Percentiles rank a stretch among this genome's conserved stretches.
Conservation (phyloP, 768 basidiomycete genomes). For the Phanerochaete sordida region DNA sequence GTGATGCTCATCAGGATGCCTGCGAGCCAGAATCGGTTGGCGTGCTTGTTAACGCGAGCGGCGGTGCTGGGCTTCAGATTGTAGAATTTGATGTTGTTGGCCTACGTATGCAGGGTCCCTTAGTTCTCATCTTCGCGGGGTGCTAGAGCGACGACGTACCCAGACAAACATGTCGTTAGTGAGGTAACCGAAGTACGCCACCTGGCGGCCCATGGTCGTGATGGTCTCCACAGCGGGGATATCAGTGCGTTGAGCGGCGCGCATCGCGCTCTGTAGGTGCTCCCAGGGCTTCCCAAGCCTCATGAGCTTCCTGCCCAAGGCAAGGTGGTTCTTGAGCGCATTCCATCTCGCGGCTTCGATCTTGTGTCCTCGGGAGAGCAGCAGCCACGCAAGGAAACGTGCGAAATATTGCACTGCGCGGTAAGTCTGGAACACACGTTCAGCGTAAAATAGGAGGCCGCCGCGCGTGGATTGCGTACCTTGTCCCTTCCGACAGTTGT, state of each 20-base stretch:
- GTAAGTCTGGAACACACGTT: constrained; percentile 56
- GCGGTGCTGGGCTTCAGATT: constrained; percentile 57
- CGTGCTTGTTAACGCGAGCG: constrained; percentile 54
- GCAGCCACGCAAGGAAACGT: constrained; percentile 84
- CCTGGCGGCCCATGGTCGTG: constrained; percentile 75
- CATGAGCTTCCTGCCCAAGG: constrained; percentile 85
- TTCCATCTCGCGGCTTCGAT: constrained; percentile 72
- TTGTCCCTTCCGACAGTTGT: constrained; percentile 93
- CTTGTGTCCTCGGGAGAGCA: constrained; percentile 66
- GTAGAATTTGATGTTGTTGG: constrained; percentile 64
- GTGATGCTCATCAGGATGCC: constrained; percentile 81
- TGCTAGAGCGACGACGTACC: constrained; percentile 46
- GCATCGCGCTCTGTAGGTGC: constrained; percentile 86
- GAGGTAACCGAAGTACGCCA: constrained; percentile 88
- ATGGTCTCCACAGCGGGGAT: constrained; percentile 63
- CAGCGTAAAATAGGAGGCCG: not conserved
- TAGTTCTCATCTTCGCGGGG: not conserved
- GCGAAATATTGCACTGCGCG: constrained; percentile 89
- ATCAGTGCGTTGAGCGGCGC: constrained; percentile 52
- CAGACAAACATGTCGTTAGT: constrained; percentile 80
- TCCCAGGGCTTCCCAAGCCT: constrained; percentile 93
- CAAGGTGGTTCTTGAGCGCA: constrained; percentile 83
- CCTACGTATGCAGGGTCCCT: constrained; percentile 34
- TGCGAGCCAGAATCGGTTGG: constrained; percentile 85
- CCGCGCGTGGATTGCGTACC: constrained; percentile 36